Base-by-base conservation (phyloP, 345 rosid genomes). In the Luvunga scandens region DNA sequence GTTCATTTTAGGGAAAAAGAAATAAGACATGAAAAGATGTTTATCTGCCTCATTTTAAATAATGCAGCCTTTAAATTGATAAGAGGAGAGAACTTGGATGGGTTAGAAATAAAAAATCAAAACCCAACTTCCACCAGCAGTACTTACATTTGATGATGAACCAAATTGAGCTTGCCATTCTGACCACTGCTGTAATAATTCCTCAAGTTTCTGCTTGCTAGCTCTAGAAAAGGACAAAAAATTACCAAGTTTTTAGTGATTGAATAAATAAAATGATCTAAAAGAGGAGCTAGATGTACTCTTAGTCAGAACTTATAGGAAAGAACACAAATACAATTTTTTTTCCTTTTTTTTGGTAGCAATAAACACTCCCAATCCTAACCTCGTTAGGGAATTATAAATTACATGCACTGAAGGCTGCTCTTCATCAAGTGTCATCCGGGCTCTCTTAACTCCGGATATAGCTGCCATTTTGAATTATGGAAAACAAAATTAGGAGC, bases 101-200 rank as follows among this genome's bases (percentile, higher is more conserved):
- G 28, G 7, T 10, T 27, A 7, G 31, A 48, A 67, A 60, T 53
- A 12, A 25, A 28, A 71, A 59, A 68, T 6, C 2, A 56, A 24
- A 61, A 33, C 25, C 27, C 9, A 34, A 48, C 16, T 36, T 60
- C 31, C 36, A 68, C 24, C 57, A 50, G 21, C 13, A 39, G 16
- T 27, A 84, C 85, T 81, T 83, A 90, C 95, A 81, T 82, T 85
- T 74, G 81, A 64, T 73, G 86, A 87, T 62, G 89, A 85, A 83
- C 71, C 85, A 72, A 76, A 88, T 67, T 88, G 89, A 62, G 90
- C 88, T 79, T 94, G 97, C 98, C 99, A 97, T 70, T 90, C 93
- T 68, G 98, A 94, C 99, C 99, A 97, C 77, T 94, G 84, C 82
- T 85, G 92, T 83, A 97, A 84, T 72, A 94, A 81, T 77, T 87